Conservation (phyloP, 352 stramenopile genomes). For the Paralagenidium karlingii region DNA sequence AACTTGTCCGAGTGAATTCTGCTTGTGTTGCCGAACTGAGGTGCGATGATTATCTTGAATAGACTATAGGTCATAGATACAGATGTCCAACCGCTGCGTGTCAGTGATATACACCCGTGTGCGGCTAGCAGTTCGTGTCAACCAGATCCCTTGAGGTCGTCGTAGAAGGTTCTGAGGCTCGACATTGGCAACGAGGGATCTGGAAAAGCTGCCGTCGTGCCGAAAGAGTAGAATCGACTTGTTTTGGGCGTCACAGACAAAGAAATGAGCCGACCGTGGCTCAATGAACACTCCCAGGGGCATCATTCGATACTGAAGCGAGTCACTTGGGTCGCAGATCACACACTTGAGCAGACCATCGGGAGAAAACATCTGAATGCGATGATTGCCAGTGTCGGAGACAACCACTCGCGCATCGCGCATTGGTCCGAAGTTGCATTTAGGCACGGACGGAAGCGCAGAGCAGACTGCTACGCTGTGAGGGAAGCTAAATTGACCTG, state of each 20-base stretch:
- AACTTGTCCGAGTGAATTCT: slow-evolving; percentile 21
- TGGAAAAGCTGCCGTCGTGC: slow-evolving; percentile 25
- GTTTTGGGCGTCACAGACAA: slow-evolving; percentile 29
- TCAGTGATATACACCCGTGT: slow-evolving; percentile 4
- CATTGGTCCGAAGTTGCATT: slow-evolving; percentile 36
- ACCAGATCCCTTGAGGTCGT: slow-evolving; percentile 16
- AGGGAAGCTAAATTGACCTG: slow-evolving; percentile 37
- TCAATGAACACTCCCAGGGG: slow-evolving; percentile 25
- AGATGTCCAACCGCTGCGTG: slow-evolving; percentile 2
- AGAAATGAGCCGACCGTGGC: slow-evolving; percentile 28
- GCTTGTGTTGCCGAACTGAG: neutral
- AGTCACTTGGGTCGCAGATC: neutral
- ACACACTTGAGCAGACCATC: slow-evolving; percentile 9
- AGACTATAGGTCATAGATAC: too few relatives aligned
- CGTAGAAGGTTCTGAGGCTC: slow-evolving; percentile 27
- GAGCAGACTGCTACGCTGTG: slow-evolving; percentile 22
- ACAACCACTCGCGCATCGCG: slow-evolving; percentile 36
- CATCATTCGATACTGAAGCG: slow-evolving; percentile 27
- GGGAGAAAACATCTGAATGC: slow-evolving; percentile 32
- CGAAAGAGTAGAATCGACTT: slow-evolving; percentile 28
- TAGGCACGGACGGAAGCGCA: slow-evolving; percentile 12
- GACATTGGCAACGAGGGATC: slow-evolving; percentile 28
- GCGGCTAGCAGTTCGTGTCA: neutral
- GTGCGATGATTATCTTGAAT: neutral
- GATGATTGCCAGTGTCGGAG: slow-evolving; percentile 32